Percentiles rank a stretch among this genome's conserved stretches.
phyloP scores from a whole-genome alignment of 257 asterid genomes.

The Solanum virginianum region DNA sequence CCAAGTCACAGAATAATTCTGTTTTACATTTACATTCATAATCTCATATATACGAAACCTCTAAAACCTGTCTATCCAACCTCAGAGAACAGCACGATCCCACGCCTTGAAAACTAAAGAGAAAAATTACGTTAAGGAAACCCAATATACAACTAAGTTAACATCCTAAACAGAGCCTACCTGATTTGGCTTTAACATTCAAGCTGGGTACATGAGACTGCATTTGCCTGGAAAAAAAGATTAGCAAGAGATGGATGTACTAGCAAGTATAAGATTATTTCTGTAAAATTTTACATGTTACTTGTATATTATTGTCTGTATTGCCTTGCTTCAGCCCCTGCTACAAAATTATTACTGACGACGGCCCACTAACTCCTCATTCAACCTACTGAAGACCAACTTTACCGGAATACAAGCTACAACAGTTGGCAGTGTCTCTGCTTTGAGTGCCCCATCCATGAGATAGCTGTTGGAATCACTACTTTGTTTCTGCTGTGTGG shows the following conservation, averaged over 20 bases:
- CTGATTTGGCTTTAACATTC: background rate
- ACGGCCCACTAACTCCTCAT: conserved; percentile 70
- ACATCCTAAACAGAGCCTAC: conserved; percentile 15
- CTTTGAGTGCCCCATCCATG: conserved; percentile 41
- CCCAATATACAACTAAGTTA: background rate
- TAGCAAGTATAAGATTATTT: conserved; percentile 24
- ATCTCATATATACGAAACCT: background rate
- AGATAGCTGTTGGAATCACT: conserved; percentile 13
- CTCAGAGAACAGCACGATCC: background rate
- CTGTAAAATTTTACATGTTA: conserved; percentile 49
- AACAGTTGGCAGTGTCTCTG: conserved; percentile 27
- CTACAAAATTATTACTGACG: conserved; percentile 27
- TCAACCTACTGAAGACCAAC: conserved; percentile 85
- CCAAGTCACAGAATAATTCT: background rate
- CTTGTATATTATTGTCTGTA: conserved; percentile 30
- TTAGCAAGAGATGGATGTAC: conserved; percentile 7
- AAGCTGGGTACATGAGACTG: background rate
- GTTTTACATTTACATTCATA: background rate
- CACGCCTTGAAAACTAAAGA: background rate
- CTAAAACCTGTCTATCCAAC: background rate
- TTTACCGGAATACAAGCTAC: conserved; percentile 91
- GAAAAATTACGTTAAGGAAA: background rate
- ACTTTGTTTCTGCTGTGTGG: conserved; percentile 37
- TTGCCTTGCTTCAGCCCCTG: conserved; percentile 1
- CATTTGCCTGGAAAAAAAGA: background rate